Conservation (phyloP, 2,329 filamentous ascomycete species). For the Aureobasidium sp. region DNA sequence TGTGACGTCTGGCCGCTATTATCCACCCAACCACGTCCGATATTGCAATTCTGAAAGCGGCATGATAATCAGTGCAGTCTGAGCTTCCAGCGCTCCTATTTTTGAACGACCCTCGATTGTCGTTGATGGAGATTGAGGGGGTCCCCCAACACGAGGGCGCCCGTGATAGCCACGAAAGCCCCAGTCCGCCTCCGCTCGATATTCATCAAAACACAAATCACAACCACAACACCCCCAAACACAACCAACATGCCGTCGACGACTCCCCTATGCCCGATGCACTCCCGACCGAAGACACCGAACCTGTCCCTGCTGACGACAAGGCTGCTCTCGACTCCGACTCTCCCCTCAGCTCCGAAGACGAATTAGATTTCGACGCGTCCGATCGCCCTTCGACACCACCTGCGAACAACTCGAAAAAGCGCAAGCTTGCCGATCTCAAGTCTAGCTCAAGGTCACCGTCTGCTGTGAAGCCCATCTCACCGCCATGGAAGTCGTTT, state of each 20-base stretch:
- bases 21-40: constrained; percentile 15
- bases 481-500: constrained; percentile 84
- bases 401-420: constrained; percentile 43
- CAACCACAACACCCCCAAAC: background rate
- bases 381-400: background rate
- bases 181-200: constrained; percentile 11
- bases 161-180: constrained; percentile 17
- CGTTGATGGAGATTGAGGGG: constrained; percentile 19
- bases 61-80: constrained; percentile 16
- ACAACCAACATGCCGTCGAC: background rate
- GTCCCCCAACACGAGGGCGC: constrained; percentile 17
- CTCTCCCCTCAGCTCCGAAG: background rate
- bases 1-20: constrained; percentile 19
- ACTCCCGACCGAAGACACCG: background rate
- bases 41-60: constrained; percentile 24
- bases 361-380: constrained; percentile 7
- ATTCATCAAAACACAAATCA: background rate
- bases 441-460: constrained; percentile 20
- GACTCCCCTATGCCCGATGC: constrained; percentile 2
- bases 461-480: constrained; percentile 16
- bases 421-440: constrained; percentile 45
- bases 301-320: background rate
- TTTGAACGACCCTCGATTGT: background rate
- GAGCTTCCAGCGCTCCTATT: constrained; percentile 4
- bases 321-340: background rate